Percentiles rank a stretch among this genome's conserved stretches.
Evolutionary conservation across 164 flowering plant genomes (phyloP).

Genomic region (Aristolochia fimbriata): DNA sequence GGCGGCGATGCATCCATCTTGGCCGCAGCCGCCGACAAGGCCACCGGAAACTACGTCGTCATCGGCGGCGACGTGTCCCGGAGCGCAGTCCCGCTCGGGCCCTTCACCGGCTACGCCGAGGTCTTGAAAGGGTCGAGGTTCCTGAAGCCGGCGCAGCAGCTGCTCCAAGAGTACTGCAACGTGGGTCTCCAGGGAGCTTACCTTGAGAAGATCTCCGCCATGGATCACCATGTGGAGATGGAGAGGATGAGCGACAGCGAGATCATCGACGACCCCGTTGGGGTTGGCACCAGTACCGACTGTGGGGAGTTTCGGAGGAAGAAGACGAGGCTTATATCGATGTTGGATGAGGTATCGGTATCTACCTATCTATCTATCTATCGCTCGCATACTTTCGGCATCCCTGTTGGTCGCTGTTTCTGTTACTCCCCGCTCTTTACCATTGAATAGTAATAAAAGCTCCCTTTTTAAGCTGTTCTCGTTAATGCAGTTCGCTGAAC

Average conservation of each 20-base stretch:
- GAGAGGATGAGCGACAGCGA: conserved; percentile 14
- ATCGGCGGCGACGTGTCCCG: conserved; percentile 17
- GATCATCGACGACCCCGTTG: conserved; percentile 11
- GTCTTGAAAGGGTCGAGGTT: conserved; percentile 67
- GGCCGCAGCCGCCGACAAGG: conserved; percentile 9
- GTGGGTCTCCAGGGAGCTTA: conserved; percentile 34
- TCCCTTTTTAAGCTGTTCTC: too few species aligned
- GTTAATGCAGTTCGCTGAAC: too few species aligned
- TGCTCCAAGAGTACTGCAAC: conserved; percentile 62
- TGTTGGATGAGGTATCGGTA: conserved; percentile 63
- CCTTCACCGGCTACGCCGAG: conserved; percentile 80
- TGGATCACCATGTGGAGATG: conserved; percentile 19
- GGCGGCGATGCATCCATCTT: conserved; percentile 7
- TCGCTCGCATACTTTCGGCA: neutral
- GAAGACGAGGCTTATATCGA: conserved; percentile 53
- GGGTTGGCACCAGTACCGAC: conserved; percentile 10
- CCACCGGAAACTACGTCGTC: conserved; percentile 13
- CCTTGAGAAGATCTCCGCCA: conserved; percentile 18
- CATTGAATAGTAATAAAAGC: neutral
- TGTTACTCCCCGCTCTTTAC: neutral
- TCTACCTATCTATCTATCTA: neutral
- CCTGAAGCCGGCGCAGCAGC: conserved; percentile 72
- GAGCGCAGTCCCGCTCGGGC: conserved; percentile 54
- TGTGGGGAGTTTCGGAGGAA: conserved; percentile 26
- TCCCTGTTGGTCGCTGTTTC: neutral